Evolutionary conservation across 2,329 filamentous ascomycete genomes (phyloP), one percentile per base, ranked within the genome.

Genomic region (Talaromyces atroroseus): DNA sequence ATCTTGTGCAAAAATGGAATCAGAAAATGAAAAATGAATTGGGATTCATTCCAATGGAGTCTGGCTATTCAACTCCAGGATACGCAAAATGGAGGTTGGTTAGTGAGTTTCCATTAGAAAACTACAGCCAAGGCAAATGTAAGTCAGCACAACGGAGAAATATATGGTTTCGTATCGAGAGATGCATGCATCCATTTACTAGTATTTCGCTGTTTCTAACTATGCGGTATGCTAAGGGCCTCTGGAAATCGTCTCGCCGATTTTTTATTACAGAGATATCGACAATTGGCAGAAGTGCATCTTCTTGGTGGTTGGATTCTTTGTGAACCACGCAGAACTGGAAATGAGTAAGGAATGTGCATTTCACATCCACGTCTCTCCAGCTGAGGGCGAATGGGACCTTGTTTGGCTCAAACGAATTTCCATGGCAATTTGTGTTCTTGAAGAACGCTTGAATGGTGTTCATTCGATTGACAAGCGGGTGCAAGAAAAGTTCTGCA

Each of bases 311-410:
- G 20, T 18, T 6, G 3, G 16, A 10, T 32, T 21, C n/a, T 45
- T 45, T 10, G 3, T 10, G 7, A 16, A 16, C 12, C 1, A 52
- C 12, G 23, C 26, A 5, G 2, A 2, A 2, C 40, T 32, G 10
- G 21, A 34, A 10, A 40, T 34, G 16, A 21, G 34, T 34, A 5
- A 45, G 5, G 23, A 20, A 3, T 45, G 38, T 36, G 50, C 38
- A 24, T 18, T 52, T 16, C 50, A 52, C 29, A 45, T 52, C 16
- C 50, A 45, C 14, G 26, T 52, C n/a, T 20, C 49, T 11, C 50
- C 50, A 11, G 16, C n/a, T 10, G 23, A 46, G n/a, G 12, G 26
- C 16, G 12, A 8, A 23, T 52, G 50, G 50, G 32, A 20, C 14
- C 38, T 34, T 16, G 1, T 10, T 24, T n/a, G 23, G 16, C 50